Evolutionary conservation across 768 basidiomycete species (phyloP).

Genomic region (Hericium erinaceus): DNA sequence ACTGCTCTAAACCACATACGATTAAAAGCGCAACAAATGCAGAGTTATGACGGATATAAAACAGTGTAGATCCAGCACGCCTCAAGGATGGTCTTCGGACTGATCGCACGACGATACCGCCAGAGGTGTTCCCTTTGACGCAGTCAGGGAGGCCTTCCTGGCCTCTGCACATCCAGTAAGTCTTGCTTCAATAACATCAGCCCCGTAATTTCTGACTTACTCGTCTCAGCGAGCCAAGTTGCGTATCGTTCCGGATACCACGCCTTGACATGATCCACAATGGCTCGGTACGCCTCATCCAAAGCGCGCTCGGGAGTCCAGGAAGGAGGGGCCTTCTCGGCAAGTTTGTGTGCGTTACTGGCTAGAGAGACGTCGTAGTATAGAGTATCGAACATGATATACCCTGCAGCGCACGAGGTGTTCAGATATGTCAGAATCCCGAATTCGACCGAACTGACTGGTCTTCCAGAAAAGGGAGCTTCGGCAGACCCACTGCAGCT

Average conservation of each 20-base stretch:
- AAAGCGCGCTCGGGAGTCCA: background rate
- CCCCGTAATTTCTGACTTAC: no score
- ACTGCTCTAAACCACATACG: no score
- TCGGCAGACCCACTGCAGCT: background rate
- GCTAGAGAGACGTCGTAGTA: background rate
- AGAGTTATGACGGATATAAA: no score
- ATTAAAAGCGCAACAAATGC: no score
- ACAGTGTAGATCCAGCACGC: no score
- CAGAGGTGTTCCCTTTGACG: no score
- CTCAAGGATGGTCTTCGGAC: no score
- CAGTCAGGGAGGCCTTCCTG: no score
- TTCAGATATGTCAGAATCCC: background rate
- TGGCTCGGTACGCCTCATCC: background rate
- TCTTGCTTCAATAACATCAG: no score
- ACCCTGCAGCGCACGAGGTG: background rate
- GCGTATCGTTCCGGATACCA: background rate
- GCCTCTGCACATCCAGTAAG: no score
- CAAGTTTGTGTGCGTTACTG: background rate
- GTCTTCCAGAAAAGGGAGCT: background rate
- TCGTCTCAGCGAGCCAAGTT: background rate
- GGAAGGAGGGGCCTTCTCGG: background rate
- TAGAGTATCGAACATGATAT: background rate
- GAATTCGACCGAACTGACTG: background rate
- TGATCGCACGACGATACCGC: no score
- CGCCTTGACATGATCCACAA: constrained; percentile 27